Conservation (phyloP, 129 eudicot genomes). For the Helianthus tuberosus region DNA sequence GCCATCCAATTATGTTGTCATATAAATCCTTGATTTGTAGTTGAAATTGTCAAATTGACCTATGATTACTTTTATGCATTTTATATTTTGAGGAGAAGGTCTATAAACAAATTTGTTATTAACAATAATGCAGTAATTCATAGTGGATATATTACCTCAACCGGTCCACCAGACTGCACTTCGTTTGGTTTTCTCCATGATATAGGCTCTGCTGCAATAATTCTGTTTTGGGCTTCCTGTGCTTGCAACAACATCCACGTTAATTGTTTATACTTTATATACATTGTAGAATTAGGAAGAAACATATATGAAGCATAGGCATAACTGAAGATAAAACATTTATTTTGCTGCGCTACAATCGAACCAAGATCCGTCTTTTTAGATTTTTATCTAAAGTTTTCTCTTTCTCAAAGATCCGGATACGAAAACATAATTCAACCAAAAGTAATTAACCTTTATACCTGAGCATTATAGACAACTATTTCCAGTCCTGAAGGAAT, state of each 20-base stretch:
- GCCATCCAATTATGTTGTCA: background rate
- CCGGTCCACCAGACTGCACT: background rate
- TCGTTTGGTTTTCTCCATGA: background rate
- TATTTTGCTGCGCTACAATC: background rate
- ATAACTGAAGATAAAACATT: background rate
- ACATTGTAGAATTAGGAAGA: background rate
- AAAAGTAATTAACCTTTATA: background rate
- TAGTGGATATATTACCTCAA: background rate
- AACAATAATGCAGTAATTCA: too few relatives aligned
- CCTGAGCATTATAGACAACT: background rate
- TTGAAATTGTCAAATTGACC: background rate
- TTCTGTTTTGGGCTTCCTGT: background rate
- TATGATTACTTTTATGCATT: background rate
- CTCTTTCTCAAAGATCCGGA: background rate
- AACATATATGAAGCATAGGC: background rate
- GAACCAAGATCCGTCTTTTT: background rate
- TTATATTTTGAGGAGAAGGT: background rate
- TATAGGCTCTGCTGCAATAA: slow-evolving; percentile 6
- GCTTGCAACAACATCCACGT: background rate
- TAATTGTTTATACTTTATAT: background rate
- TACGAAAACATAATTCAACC: background rate
- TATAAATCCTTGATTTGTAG: background rate
- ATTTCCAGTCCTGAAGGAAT: background rate
- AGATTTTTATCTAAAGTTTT: background rate
- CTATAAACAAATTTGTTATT: too few relatives aligned